phyloP scores from a whole-genome alignment of 768 basidiomycete genomes.

The Amanita thiersii region DNA sequence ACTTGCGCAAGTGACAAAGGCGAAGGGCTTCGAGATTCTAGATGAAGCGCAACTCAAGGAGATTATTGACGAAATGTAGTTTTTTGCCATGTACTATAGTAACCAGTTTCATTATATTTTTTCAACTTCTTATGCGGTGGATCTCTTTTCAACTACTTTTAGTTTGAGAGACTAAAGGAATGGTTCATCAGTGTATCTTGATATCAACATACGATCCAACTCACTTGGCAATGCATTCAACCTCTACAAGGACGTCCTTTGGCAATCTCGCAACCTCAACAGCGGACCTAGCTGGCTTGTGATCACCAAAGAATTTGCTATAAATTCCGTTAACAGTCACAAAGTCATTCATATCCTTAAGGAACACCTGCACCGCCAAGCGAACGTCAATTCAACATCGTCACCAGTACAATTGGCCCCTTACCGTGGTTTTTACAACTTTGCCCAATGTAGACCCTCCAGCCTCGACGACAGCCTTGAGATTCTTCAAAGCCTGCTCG shows the following conservation, averaged over 20 bases:
- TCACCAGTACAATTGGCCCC: conserved; percentile 18
- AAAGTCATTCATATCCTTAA: conserved; percentile 93
- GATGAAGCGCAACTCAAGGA: conserved; percentile 73
- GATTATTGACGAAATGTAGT: conserved; percentile 79
- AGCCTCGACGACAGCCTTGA: conserved; percentile 76
- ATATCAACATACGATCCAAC: conserved; percentile 12
- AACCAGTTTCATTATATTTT: not conserved
- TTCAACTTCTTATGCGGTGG: not conserved
- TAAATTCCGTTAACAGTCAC: conserved; percentile 76
- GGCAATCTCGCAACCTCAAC: conserved; percentile 89
- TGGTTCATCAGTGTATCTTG: not conserved
- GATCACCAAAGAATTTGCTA: conserved; percentile 75
- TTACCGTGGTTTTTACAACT: conserved; percentile 87
- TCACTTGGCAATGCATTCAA: conserved; percentile 82
- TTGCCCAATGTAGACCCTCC: conserved; percentile 71
- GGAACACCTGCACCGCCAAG: conserved; percentile 58
- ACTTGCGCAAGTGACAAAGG: conserved; percentile 86
- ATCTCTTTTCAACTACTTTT: conserved; percentile 24
- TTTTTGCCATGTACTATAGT: conserved; percentile 11
- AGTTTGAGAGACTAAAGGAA: not conserved
- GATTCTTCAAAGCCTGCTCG: conserved; percentile 78
- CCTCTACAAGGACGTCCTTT: conserved; percentile 86
- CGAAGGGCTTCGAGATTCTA: conserved; percentile 84
- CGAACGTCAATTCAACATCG: not conserved
- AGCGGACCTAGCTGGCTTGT: conserved; percentile 89